Percentiles rank a stretch among this genome's conserved stretches.
Evolutionary conservation across 1,284 basidiomycete genomes (phyloP).

Genomic region (Cystobasidiaceae sp.): DNA sequence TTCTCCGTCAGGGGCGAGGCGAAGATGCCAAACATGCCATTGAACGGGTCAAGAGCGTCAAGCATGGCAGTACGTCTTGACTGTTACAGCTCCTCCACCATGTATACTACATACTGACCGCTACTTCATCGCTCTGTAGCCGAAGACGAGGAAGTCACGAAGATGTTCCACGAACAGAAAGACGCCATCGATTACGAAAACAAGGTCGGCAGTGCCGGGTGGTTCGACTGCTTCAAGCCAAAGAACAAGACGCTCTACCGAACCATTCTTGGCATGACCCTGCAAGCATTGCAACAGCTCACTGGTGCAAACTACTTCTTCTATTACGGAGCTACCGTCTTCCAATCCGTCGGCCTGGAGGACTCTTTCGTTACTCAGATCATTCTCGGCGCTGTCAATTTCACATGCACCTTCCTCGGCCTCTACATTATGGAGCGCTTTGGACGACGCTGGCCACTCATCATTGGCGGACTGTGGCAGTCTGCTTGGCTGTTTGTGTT

Average conservation of each 20-base stretch:
- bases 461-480: constrained; percentile 68
- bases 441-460: constrained; percentile 60
- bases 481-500: constrained; percentile 70
- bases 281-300: constrained; percentile 69
- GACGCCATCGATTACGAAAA: constrained; percentile 42
- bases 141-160: constrained; percentile 51
- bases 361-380: constrained; percentile 68
- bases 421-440: constrained; percentile 66
- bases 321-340: constrained; percentile 60
- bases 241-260: constrained; percentile 58
- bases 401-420: constrained; percentile 63
- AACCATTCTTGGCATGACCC: constrained; percentile 60
- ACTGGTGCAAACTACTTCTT: constrained; percentile 58
- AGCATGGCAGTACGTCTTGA: constrained; percentile 13
- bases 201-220: constrained; percentile 47
- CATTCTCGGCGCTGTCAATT: constrained; percentile 64
- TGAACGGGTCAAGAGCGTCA: constrained; percentile 57
- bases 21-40: constrained; percentile 57
- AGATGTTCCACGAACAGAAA: constrained; percentile 45
- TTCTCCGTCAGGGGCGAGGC: constrained; percentile 52
- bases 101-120: constrained; percentile 47
- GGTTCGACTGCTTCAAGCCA: constrained; percentile 60
- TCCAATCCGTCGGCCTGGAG: constrained; percentile 61
- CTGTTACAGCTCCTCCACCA: too few relatives aligned
- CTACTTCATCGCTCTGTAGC: too few relatives aligned